A percentile compares a stretch with the other conserved stretches of the same genome.
Evolutionary conservation across 108 stramenopile species (phyloP).

Genomic region (Mayamaea pseudoterrestris): DNA sequence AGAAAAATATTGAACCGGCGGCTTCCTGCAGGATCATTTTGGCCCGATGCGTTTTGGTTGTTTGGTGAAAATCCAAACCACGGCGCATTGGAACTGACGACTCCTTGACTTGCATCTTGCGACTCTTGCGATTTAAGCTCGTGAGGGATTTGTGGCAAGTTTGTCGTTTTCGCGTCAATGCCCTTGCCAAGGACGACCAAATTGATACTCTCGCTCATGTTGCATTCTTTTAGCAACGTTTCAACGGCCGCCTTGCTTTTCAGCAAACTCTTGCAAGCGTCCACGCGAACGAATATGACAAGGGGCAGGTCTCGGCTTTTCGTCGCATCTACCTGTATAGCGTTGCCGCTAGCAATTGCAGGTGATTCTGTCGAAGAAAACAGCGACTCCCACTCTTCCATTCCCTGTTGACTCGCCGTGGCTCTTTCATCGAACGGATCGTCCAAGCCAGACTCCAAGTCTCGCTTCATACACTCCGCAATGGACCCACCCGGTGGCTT

Average conservation of each 20-base stretch:
- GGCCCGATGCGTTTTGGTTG: slow-evolving; percentile 71
- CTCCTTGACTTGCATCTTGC: slow-evolving; percentile 8
- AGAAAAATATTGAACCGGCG: slow-evolving; percentile 87
- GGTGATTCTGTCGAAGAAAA: slow-evolving; percentile 16
- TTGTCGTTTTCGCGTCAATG: slow-evolving; percentile 49
- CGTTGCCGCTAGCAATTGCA: not conserved
- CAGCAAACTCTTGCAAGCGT: slow-evolving; percentile 46
- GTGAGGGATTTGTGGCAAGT: slow-evolving; percentile 21
- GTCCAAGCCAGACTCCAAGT: slow-evolving; percentile 54
- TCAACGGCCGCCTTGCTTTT: slow-evolving; percentile 76
- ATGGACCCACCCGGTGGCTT: slow-evolving; percentile 31
- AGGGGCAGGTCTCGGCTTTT: slow-evolving; percentile 30
- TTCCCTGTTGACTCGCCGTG: slow-evolving; percentile 39
- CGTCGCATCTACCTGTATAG: not conserved
- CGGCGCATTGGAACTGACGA: slow-evolving; percentile 8
- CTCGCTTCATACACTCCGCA: slow-evolving; percentile 56
- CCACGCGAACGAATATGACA: slow-evolving; percentile 65
- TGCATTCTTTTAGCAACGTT: slow-evolving; percentile 50
- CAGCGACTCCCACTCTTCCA: slow-evolving; percentile 52
- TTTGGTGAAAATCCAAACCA: slow-evolving; percentile 53
- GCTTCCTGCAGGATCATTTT: slow-evolving; percentile 81
- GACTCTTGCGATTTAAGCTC: slow-evolving; percentile 5
- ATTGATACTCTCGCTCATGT: slow-evolving; percentile 46
- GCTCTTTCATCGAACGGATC: slow-evolving; percentile 78
- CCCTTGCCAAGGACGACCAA: slow-evolving; percentile 68